Conservation (phyloP, 805 yeast species). For the Candida ulmi region DNA sequence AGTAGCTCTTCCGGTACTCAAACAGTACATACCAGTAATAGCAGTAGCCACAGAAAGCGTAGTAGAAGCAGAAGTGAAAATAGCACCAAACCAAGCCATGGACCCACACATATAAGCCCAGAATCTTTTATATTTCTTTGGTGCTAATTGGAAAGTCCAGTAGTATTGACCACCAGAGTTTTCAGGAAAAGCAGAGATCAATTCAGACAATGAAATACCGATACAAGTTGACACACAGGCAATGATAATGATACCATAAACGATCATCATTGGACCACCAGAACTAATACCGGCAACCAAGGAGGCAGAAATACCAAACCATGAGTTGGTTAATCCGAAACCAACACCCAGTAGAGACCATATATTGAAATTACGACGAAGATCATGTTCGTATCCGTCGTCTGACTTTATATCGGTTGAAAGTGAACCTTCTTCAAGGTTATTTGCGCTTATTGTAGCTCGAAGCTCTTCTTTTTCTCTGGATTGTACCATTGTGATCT, state of each 20-base stretch:
- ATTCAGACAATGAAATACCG: slow-evolving; percentile 44
- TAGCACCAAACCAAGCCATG: slow-evolving; percentile 55
- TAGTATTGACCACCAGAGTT: slow-evolving; percentile 54
- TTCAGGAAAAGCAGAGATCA: slow-evolving; percentile 43
- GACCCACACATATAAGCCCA: slow-evolving; percentile 50
- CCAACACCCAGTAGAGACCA: slow-evolving; percentile 49
- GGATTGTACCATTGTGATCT: no score
- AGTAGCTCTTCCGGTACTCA: slow-evolving; percentile 28
- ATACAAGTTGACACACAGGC: slow-evolving; percentile 41
- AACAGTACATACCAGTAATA: slow-evolving; percentile 42
- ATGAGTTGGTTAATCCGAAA: slow-evolving; percentile 53
- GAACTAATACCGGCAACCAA: slow-evolving; percentile 45
- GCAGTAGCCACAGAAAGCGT: slow-evolving; percentile 46
- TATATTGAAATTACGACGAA: slow-evolving; percentile 29
- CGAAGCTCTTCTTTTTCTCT: not conserved
- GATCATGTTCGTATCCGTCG: slow-evolving; percentile 14
- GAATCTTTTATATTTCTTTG: slow-evolving; percentile 28
- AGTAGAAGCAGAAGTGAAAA: slow-evolving; percentile 55
- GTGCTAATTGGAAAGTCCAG: slow-evolving; percentile 50
- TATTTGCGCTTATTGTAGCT: not conserved
- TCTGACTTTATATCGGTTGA: not conserved
- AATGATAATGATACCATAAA: slow-evolving; percentile 50
- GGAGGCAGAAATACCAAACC: slow-evolving; percentile 56
- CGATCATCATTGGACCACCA: slow-evolving; percentile 52
- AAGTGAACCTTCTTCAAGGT: not conserved